Percentiles rank a stretch among this genome's conserved stretches.
Evolutionary conservation across 371 early-diverging fungal genomes (phyloP).

Genomic region (Syncephalis plumigaleata): DNA sequence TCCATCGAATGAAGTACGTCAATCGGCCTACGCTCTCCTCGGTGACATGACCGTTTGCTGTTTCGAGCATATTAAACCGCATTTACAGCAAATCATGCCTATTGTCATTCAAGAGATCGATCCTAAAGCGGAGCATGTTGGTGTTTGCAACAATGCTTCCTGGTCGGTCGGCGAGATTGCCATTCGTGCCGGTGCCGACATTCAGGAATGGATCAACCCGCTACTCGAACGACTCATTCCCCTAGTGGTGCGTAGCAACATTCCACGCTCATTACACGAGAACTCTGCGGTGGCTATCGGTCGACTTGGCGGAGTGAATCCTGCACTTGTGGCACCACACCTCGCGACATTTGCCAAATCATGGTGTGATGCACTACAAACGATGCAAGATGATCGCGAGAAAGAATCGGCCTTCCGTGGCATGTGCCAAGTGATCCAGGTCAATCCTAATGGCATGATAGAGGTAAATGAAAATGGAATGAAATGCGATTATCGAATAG

Average conservation of each 20-base stretch:
- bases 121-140: conserved; percentile 31
- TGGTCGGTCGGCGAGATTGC: conserved; percentile 95
- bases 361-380: conserved; percentile 50
- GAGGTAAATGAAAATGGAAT: conserved; percentile 11
- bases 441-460: conserved; percentile 68
- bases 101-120: conserved; percentile 57
- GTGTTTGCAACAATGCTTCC: conserved; percentile 80
- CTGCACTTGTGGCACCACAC: conserved; percentile 61
- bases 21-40: conserved; percentile 82
- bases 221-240: conserved; percentile 65
- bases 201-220: conserved; percentile 50
- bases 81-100: conserved; percentile 51
- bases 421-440: conserved; percentile 70
- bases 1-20: conserved; percentile 60
- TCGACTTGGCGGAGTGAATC: conserved; percentile 69
- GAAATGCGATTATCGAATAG: neutral
- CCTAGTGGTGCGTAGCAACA: conserved; percentile 42
- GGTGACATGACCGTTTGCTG: conserved; percentile 84
- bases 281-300: conserved; percentile 92
- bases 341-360: conserved; percentile 50
- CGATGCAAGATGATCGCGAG: conserved; percentile 76
- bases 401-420: conserved; percentile 89
- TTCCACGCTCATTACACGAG: conserved; percentile 60
- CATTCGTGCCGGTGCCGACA: conserved; percentile 23
- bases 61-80: conserved; percentile 50